phyloP scores from a whole-genome alignment of 2,329 filamentous ascomycete genomes.

The Monascus ruber region DNA sequence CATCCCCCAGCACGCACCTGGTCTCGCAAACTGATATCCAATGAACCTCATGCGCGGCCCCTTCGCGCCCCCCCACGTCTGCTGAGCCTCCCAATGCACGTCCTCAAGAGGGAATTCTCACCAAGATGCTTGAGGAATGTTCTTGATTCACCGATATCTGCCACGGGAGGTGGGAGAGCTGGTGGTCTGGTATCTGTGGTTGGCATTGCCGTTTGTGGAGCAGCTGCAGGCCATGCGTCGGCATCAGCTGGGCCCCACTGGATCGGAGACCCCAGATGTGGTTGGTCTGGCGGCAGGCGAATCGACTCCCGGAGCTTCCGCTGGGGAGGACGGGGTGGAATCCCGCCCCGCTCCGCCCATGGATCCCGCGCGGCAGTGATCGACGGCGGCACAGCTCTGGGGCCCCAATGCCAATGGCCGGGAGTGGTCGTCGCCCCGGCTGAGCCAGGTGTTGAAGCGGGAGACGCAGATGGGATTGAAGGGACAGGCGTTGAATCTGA shows the following conservation, averaged over 20 bases:
- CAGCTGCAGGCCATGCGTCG: background rate
- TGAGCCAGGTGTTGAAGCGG: slow-evolving; percentile 1
- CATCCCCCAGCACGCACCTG: too few relatives aligned
- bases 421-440: slow-evolving; percentile 1
- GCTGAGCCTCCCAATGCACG: too few relatives aligned
- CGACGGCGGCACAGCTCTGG: background rate
- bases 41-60: too few relatives aligned
- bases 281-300: too few relatives aligned
- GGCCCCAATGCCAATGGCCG: background rate
- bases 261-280: background rate
- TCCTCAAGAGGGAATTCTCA: too few relatives aligned
- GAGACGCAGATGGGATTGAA: slow-evolving; percentile 1
- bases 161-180: background rate
- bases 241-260: background rate
- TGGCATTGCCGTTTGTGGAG: background rate
- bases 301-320: too few relatives aligned
- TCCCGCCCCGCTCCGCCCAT: too few relatives aligned
- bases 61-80: too few relatives aligned
- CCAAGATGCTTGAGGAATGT: too few relatives aligned
- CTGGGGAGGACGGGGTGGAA: too few relatives aligned
- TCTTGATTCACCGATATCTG: background rate
- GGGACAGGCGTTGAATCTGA: background rate
- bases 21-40: too few relatives aligned
- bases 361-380: background rate
- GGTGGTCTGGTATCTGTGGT: background rate